A percentile compares a stretch with the other conserved stretches of the same genome.
phyloP scores from a whole-genome alignment of 176 grass and related monocot genomes.

The Aegilops umbellulata region DNA sequence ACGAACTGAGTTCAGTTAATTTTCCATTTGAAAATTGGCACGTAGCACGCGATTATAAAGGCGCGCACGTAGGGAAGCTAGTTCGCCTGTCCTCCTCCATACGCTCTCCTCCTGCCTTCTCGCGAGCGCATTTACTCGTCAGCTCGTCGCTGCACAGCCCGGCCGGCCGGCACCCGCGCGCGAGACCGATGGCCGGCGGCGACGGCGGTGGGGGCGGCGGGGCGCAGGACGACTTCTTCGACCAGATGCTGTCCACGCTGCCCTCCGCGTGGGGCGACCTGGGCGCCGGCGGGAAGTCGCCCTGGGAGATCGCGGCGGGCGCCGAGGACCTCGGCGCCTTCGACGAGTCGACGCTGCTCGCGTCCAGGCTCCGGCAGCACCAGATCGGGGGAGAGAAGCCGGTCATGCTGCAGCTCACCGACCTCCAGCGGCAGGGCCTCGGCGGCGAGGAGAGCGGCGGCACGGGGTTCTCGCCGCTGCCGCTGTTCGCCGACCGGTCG shows the following conservation, averaged over 20 bases:
- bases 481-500: conserved; percentile 52
- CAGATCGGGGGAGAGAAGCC: conserved; percentile 78
- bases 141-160: neutral
- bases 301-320: conserved; percentile 50
- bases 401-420: conserved; percentile 68
- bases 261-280: conserved; percentile 75
- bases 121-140: neutral
- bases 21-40: neutral
- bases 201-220: neutral
- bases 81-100: neutral
- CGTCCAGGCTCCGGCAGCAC: conserved; percentile 68
- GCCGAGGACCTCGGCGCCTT: conserved; percentile 39
- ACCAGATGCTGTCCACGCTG: conserved; percentile 86
- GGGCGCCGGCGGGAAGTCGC: conserved; percentile 51
- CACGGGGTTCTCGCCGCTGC: conserved; percentile 48
- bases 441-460: conserved; percentile 37
- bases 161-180: neutral
- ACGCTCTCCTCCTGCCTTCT: neutral
- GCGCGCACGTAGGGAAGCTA: neutral
- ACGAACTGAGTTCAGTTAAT: neutral
- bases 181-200: conserved; percentile 29
- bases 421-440: conserved; percentile 50
- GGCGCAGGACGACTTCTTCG: conserved; percentile 87
- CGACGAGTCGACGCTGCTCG: conserved; percentile 71
- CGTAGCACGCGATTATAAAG: conserved; percentile 33